Conservation (phyloP, 176 grass and related monocot genomes). For the Otatea glauca region DNA sequence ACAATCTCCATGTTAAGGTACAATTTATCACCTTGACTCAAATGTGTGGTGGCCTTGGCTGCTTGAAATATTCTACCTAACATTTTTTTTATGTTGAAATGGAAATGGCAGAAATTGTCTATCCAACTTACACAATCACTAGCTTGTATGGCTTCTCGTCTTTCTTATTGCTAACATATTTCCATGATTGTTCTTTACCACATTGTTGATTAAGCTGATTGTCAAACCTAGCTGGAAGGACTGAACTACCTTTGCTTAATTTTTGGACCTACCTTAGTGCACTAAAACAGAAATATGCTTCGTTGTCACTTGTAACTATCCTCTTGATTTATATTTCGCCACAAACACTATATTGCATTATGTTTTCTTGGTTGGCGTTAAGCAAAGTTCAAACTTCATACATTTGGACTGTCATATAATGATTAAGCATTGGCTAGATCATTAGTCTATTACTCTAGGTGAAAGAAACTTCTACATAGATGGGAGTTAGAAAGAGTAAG, state of each 20-base stretch:
- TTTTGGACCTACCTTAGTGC: neutral
- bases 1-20: slow-evolving; percentile 99
- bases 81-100: neutral
- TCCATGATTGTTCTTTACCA: slow-evolving; percentile 14
- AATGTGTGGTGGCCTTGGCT: neutral
- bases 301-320: neutral
- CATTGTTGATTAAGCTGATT: neutral
- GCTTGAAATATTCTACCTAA: slow-evolving; percentile 2
- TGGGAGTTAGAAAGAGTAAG: no score
- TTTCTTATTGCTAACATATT: neutral
- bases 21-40: slow-evolving; percentile 10
- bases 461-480: neutral
- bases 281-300: slow-evolving; percentile 6
- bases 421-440: neutral
- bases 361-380: slow-evolving; percentile 1
- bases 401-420: neutral
- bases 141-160: neutral
- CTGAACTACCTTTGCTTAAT: slow-evolving; percentile 7
- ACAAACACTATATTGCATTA: neutral
- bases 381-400: neutral
- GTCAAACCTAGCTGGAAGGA: neutral
- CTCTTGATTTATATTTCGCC: slow-evolving; percentile 10
- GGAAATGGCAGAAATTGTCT: neutral
- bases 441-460: neutral
- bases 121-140: neutral